These are phyloP conservation scores for Phanerodontia chrysosporium DNA, from an alignment of 768 basidiomycete species.

Conservation along the genomic window DNA sequence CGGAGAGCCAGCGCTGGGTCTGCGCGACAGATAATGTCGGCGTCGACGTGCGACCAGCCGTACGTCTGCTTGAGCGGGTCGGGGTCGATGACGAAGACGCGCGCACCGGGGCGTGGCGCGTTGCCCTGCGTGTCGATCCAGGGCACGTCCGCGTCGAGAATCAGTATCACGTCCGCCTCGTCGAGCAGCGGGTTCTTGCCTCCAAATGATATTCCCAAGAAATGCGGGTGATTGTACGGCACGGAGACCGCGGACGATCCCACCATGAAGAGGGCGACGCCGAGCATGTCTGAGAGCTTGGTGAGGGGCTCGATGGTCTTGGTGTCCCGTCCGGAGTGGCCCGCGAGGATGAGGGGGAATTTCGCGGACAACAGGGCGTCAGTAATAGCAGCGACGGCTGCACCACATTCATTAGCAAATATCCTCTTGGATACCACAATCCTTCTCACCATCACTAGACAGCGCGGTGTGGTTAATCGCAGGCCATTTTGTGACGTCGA, in stretches of 20 bases:
- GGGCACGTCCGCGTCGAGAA: slow-evolving; percentile 63
- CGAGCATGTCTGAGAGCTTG: slow-evolving; percentile 45
- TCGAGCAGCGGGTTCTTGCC: slow-evolving; percentile 41
- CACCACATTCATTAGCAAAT: background rate
- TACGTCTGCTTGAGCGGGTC: slow-evolving; percentile 53
- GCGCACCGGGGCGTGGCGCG: slow-evolving; percentile 37
- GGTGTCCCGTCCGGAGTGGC: slow-evolving; percentile 54
- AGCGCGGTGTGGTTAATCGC: slow-evolving; percentile 47
- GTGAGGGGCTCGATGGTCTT: slow-evolving; percentile 42
- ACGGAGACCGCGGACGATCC: slow-evolving; percentile 50
- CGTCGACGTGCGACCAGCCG: slow-evolving; percentile 50
- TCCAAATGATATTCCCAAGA: slow-evolving; percentile 50
- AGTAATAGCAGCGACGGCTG: slow-evolving; percentile 37
- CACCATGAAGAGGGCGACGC: slow-evolving; percentile 49
- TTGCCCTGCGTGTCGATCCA: slow-evolving; percentile 53
- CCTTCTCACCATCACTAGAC: slow-evolving; percentile 30
- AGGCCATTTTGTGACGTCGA: slow-evolving; percentile 43
- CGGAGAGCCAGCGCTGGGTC: slow-evolving; percentile 49
- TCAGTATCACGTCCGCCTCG: slow-evolving; percentile 56
- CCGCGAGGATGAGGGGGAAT: slow-evolving; percentile 62
- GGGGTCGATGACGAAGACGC: slow-evolving; percentile 57
- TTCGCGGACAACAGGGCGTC: slow-evolving; percentile 45
- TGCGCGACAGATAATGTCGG: slow-evolving; percentile 54
- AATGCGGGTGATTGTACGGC: slow-evolving; percentile 53
- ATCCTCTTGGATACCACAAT: background rate